phyloP scores from a whole-genome alignment of 2,329 filamentous ascomycete species.

The Scytalidium sp. region DNA sequence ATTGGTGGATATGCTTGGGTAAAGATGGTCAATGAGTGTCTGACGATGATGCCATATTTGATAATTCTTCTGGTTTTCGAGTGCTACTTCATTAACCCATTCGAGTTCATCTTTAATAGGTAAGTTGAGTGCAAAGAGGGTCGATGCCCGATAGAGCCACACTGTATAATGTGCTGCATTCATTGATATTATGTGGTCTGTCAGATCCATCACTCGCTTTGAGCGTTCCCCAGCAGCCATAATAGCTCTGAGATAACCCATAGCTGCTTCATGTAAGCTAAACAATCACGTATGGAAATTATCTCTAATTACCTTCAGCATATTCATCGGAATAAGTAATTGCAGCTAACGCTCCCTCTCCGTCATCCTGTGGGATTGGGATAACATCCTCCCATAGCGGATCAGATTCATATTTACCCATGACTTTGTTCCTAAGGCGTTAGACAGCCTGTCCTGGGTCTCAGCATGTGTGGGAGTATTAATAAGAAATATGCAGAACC shows the following conservation, averaged over 20 bases:
- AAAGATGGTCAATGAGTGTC: conserved; percentile 58
- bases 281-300: conserved; percentile 2
- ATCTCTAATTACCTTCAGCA: conserved; percentile 57
- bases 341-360: conserved; percentile 78
- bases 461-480: no score
- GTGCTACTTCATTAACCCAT: conserved; percentile 83
- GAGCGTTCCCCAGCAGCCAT: conserved; percentile 89
- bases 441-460: no score
- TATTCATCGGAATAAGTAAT: conserved; percentile 93
- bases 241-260: conserved; percentile 87
- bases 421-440: conserved; percentile 22
- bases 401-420: conserved; percentile 41
- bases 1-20: conserved; percentile 58
- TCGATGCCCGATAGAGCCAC: conserved; percentile 90
- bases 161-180: conserved; percentile 98
- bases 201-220: conserved; percentile 73
- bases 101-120: conserved; percentile 55
- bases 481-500: no score
- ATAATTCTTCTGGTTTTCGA: conserved; percentile 93
- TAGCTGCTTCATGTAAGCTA: conserved; percentile 48
- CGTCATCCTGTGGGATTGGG: conserved; percentile 81
- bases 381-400: conserved; percentile 80
- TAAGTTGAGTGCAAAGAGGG: conserved; percentile 58
- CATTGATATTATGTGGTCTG: conserved; percentile 84
- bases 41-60: conserved; percentile 88